A percentile compares a stretch with the other conserved stretches of the same genome.
Evolutionary conservation across 2,329 filamentous ascomycete species (phyloP).

Genomic region (Mycosphaerella arachidis): DNA sequence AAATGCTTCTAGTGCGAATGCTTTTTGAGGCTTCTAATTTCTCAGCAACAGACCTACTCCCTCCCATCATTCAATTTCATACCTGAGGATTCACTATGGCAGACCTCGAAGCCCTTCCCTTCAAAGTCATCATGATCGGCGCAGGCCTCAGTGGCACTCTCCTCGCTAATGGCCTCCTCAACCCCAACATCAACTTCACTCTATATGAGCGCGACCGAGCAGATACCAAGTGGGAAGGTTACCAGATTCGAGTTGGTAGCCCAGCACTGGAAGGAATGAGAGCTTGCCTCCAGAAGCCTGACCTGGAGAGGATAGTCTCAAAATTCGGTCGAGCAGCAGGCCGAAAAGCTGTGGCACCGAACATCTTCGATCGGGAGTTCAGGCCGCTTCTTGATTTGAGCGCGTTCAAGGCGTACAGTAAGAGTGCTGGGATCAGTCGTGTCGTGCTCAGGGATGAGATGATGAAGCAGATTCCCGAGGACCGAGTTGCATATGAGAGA

Average conservation of each 20-base stretch:
- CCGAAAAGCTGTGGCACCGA: not conserved
- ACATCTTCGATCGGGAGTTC: not conserved
- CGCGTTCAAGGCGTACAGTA: not conserved
- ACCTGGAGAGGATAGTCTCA: not conserved
- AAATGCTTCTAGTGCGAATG: not conserved
- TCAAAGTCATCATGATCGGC: not conserved
- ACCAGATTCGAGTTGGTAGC: not conserved
- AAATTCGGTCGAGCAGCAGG: not conserved
- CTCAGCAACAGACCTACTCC: not conserved
- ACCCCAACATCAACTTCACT: not conserved
- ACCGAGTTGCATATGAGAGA: not conserved
- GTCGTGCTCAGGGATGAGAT: not conserved
- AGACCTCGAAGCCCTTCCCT: not conserved
- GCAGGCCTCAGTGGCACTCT: not conserved
- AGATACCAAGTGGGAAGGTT: not conserved
- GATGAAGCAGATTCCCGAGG: not conserved
- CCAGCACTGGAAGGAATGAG: not conserved
- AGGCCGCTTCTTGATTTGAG: not conserved
- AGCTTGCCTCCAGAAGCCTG: not conserved
- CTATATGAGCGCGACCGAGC: not conserved
- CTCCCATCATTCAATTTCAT: not conserved
- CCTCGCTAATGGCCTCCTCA: not conserved
- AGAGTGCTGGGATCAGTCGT: not conserved
- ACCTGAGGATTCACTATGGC: not conserved
- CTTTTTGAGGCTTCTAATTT: not conserved